Percentiles rank a stretch among this genome's conserved stretches.
phyloP scores from a whole-genome alignment of 208 protist genomes.

The Trypanosoma avium region DNA sequence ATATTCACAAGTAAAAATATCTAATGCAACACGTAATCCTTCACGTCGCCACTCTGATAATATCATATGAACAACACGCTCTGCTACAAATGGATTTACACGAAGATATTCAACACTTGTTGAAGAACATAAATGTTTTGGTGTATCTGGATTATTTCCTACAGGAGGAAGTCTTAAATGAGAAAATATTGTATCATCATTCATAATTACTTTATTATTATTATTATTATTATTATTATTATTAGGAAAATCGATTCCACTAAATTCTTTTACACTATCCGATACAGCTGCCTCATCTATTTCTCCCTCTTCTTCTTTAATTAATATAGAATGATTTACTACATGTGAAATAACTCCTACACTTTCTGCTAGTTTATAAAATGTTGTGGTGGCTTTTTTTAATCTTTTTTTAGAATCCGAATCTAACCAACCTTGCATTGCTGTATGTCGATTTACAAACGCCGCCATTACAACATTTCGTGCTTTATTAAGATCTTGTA shows the following conservation, averaged over 20 bases:
- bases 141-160: conserved; percentile 37
- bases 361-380: neutral
- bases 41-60: conserved; percentile 43
- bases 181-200: neutral
- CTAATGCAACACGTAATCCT: conserved; percentile 1
- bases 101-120: conserved; percentile 31
- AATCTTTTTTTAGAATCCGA: neutral
- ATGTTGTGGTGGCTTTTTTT: neutral
- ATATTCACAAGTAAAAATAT: conserved; percentile 21
- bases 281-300: too few relatives aligned
- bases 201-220: neutral
- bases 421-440: neutral
- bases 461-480: conserved; percentile 50
- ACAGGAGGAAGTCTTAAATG: conserved; percentile 38
- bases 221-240: neutral
- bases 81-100: conserved; percentile 62
- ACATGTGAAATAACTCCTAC: neutral
- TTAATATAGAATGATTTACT: neutral
- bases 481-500: conserved; percentile 42
- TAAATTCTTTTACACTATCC: neutral
- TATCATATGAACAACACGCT: conserved; percentile 62
- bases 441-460: conserved; percentile 19
- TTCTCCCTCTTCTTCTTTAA: neutral
- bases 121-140: conserved; percentile 49
- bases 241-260: neutral